Base-by-base conservation (phyloP, 2,329 filamentous ascomycete species). In the Emergomyces pasteurianus region DNA sequence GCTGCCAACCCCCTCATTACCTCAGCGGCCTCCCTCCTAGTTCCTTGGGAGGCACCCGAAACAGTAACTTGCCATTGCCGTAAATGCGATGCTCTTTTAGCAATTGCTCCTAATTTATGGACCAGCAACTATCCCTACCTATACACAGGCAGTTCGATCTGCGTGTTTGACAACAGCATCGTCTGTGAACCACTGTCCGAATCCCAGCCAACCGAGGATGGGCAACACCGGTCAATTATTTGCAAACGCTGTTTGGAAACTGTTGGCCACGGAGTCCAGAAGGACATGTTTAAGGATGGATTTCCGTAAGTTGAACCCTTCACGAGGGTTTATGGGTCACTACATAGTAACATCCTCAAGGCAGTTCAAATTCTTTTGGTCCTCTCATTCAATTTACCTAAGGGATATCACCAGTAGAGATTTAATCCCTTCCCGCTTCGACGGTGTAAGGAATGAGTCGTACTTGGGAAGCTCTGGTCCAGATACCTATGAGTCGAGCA, bases 1-100 rank as follows among this genome's bases (percentile, higher is more conserved):
- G 52, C 52, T 40, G 31, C n/a, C n/a, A 57, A 57, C n/a, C 54
- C 54, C 38, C 43, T 57, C 14, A 57, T 57, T 40, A 16, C 54
- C 23, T 43, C 54, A n/a, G 23, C 40, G 38, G 54, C 54, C 1
- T 57, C 54, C 43, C 54, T 57, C 28, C 54, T 57, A 34, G 54
- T 57, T 18, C 54, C 54, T n/a, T 57, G 54, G 54, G 7, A 57
- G 14, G 16, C 21, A 8, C 31, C 23, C 12, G 16, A 31, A 31
- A 57, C 54, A 46, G 40, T 57, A 46, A 57, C 54, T 21, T 57
- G 54, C 40, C 54, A 46, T 34, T 57, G 54, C 40, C 38, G 16
- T 12, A 42, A 21, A 28, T 57, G 54, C 9, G 23, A 43, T 18
- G 10, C 23, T 26, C 21, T 57, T 6, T 28, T 57, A 43, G 40